Percentiles rank a stretch among this genome's conserved stretches.
Evolutionary conservation across 129 eudicot species (phyloP).

Genomic region (Gnaphalium uliginosum): DNA sequence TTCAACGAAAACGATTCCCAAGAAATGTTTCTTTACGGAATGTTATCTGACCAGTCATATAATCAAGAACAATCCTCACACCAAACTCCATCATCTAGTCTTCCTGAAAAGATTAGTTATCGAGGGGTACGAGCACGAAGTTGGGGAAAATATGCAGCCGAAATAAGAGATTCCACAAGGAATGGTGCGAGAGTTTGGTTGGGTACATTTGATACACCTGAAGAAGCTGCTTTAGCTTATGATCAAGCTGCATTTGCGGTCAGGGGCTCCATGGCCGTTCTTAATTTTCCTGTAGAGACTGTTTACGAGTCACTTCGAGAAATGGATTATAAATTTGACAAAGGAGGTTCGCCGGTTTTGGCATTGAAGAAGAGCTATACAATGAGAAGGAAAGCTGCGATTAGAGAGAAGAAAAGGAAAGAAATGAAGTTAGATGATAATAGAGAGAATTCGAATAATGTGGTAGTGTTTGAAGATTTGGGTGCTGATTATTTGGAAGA

Average conservation of each 20-base stretch:
- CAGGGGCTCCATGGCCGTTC: constrained; percentile 51
- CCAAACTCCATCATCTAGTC: constrained; percentile 9
- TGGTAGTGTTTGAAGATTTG: constrained; percentile 47
- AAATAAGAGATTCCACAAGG: constrained; percentile 55
- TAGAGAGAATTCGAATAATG: not conserved
- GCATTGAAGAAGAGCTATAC: constrained; percentile 45
- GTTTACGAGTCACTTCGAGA: constrained; percentile 48
- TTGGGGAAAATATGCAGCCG: constrained; percentile 61
- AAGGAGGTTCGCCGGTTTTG: constrained; percentile 50
- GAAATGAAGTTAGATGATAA: constrained; percentile 21
- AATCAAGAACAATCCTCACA: constrained; percentile 16
- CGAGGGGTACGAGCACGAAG: constrained; percentile 52
- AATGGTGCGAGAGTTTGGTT: constrained; percentile 63
- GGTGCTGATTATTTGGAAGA: constrained; percentile 55
- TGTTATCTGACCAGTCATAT: constrained; percentile 21
- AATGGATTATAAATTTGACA: constrained; percentile 37
- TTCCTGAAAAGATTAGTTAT: constrained; percentile 28
- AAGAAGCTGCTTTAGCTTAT: constrained; percentile 58
- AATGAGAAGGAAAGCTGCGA: constrained; percentile 34
- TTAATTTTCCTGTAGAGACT: constrained; percentile 43
- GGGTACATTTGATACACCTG: constrained; percentile 60
- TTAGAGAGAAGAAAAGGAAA: constrained; percentile 32
- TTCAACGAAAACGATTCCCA: constrained; percentile 45
- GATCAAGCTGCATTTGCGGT: constrained; percentile 56
- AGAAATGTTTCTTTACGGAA: constrained; percentile 42